These are phyloP conservation scores for Candida pini DNA, from an alignment of 805 yeast species.

Conservation along the genomic window DNA sequence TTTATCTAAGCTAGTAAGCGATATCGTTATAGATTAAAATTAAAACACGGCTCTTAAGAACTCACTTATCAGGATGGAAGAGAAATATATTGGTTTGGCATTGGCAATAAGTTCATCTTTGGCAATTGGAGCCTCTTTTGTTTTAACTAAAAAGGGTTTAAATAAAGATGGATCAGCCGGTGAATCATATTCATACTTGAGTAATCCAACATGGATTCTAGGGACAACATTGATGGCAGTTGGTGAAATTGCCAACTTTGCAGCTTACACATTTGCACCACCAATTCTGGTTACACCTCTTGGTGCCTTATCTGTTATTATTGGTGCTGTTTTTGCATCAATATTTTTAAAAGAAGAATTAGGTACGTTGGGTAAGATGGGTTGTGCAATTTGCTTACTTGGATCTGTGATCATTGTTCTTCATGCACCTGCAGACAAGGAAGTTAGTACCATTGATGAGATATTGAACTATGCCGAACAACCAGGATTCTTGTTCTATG, in stretches of 20 bases:
- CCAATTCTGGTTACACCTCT: conserved; percentile 88
- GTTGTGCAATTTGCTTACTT: conserved; percentile 84
- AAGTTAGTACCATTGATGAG: conserved; percentile 82
- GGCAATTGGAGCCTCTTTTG: conserved; percentile 88
- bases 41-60: not conserved
- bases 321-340: conserved; percentile 88
- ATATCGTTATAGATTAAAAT: no score
- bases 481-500: conserved; percentile 71
- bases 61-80: conserved; percentile 45
- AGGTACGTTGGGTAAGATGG: conserved; percentile 84
- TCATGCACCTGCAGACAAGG: conserved; percentile 94
- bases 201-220: conserved; percentile 91
- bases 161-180: conserved; percentile 59
- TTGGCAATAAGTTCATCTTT: conserved; percentile 81
- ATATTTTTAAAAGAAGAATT: conserved; percentile 78
- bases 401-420: conserved; percentile 85
- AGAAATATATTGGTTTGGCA: conserved; percentile 83
- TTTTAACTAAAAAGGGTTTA: conserved; percentile 82
- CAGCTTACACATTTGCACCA: conserved; percentile 94
- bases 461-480: conserved; percentile 72
- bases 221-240: conserved; percentile 88
- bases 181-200: conserved; percentile 72
- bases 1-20: no score
- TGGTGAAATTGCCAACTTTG: conserved; percentile 89
- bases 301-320: conserved; percentile 85